Percentiles rank a stretch among this genome's conserved stretches.
These are phyloP conservation scores for Desmodesmus armatus DNA, from an alignment of 139 green algal species.

Conservation along the genomic window DNA sequence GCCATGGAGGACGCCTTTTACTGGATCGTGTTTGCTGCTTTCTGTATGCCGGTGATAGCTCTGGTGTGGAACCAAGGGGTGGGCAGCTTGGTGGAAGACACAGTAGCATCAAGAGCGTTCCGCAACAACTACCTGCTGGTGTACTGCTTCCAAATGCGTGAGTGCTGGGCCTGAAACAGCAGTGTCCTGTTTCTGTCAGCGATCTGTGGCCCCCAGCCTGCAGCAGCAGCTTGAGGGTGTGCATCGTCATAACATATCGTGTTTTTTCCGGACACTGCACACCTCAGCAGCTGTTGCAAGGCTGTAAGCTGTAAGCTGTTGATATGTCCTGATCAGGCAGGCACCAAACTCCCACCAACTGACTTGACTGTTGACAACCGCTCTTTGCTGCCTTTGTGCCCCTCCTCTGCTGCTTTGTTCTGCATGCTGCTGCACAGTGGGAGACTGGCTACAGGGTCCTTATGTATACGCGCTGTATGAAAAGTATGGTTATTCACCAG, in stretches of 20 bases:
- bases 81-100: conserved; percentile 32
- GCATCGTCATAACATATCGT: too few relatives aligned
- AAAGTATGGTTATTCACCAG: conserved; percentile 88
- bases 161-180: conserved; percentile 22
- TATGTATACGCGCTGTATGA: conserved; percentile 99
- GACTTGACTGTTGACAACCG: background rate
- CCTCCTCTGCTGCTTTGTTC: background rate
- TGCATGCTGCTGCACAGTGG: conserved; percentile 63
- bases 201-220: background rate
- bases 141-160: conserved; percentile 97
- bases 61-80: conserved; percentile 43
- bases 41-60: conserved; percentile 22
- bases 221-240: too few relatives aligned
- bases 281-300: too few relatives aligned
- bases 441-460: conserved; percentile 97
- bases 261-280: too few relatives aligned
- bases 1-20: conserved; percentile 43
- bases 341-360: too few relatives aligned
- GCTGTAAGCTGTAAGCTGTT: too few relatives aligned
- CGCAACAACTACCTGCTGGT: conserved; percentile 96
- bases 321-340: too few relatives aligned
- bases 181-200: too few relatives aligned
- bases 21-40: background rate
- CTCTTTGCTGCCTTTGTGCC: background rate
- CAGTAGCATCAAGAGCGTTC: conserved; percentile 79